These are phyloP conservation scores for Penicillium psychrosexuale DNA, from an alignment of 2,329 filamentous ascomycete species.

Conservation along the genomic window DNA sequence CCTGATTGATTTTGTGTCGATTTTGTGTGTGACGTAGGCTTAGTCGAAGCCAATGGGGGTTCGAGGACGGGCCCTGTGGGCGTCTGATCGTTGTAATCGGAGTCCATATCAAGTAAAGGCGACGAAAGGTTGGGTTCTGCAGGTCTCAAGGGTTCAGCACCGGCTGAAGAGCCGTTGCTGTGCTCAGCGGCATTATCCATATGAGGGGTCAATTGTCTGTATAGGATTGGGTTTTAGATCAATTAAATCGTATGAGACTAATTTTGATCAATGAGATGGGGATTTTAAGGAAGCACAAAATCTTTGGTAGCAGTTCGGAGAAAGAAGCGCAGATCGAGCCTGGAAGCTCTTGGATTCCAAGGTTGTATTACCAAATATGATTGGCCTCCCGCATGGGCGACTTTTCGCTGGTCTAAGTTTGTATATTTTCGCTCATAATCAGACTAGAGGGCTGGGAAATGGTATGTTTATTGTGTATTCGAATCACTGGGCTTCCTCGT, in stretches of 20 bases:
- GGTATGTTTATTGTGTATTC: background rate
- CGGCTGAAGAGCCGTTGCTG: constrained; percentile 21
- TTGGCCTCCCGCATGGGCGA: constrained; percentile 1
- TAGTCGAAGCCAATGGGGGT: constrained; percentile 5
- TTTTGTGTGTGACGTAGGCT: constrained; percentile 14
- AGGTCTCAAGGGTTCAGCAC: constrained; percentile 40
- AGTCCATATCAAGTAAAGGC: constrained; percentile 4
- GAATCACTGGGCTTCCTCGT: background rate
- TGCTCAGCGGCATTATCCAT: constrained; percentile 24
- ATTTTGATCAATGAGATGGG: background rate
- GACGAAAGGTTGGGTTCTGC: constrained; percentile 12
- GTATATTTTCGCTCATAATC: background rate
- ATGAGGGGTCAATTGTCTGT: background rate
- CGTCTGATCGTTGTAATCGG: constrained; percentile 14
- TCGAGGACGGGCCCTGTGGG: constrained; percentile 1
- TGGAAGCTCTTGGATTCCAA: background rate
- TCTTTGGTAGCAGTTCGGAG: background rate
- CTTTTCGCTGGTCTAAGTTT: background rate
- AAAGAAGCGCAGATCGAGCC: background rate
- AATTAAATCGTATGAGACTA: background rate
- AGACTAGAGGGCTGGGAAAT: background rate
- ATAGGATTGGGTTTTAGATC: background rate
- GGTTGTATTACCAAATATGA: constrained; percentile 4
- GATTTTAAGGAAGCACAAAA: background rate
- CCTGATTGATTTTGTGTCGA: constrained; percentile 12